Base-by-base conservation (phyloP, 352 stramenopile genomes). In the Pythium monospermum region DNA sequence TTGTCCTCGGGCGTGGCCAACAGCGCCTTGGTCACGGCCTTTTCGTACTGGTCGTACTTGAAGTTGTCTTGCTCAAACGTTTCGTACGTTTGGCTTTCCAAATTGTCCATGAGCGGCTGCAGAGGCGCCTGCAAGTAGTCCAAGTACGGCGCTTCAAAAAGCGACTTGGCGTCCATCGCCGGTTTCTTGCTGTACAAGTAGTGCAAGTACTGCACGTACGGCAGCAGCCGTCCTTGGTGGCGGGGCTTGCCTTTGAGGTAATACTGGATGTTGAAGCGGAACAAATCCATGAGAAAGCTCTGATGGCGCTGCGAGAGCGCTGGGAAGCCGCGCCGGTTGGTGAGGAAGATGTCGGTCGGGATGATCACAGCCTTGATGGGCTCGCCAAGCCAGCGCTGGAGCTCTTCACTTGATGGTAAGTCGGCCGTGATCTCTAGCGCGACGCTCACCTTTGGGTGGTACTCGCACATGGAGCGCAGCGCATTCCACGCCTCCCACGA, bases 1-100 rank as follows among this genome's bases (percentile, higher is more conserved):
- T 91, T 86, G 31, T 83, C 61, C 41, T 68, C 64, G 0, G 72
- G 65, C 0, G 76, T 87, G 27, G 69, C 61, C 38, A 60, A 45
- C 16, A 98, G 70, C 4, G 87, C 88, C 52, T 85, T 71, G 1
- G 69, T 81, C 31, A 99, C 79, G 5, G 96, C 97, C 40, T 90
- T 73, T 62, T 99, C 85, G 71, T 99, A 99, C 51, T 91, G 81
- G n/a, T 83, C 69, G 66, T 99, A 99, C 71, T 99, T 99, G 61
- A 99, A 96, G 1, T 91, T 90, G 74, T 99, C 96, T 66, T 96
- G 95, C 61, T 99, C 96, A 65, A 99, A 98, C 0, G 91, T 98
- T 76, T 99, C 96, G 74, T 99, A 99, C 41, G 96, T 99, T 54
- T 96, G 84, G 49, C 91, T 98, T 68, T 99, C 95, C 25, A 99